Percentiles rank a stretch among this genome's conserved stretches.
Conservation (phyloP, 495 filamentous ascomycete genomes). For the Xylaria curta region DNA sequence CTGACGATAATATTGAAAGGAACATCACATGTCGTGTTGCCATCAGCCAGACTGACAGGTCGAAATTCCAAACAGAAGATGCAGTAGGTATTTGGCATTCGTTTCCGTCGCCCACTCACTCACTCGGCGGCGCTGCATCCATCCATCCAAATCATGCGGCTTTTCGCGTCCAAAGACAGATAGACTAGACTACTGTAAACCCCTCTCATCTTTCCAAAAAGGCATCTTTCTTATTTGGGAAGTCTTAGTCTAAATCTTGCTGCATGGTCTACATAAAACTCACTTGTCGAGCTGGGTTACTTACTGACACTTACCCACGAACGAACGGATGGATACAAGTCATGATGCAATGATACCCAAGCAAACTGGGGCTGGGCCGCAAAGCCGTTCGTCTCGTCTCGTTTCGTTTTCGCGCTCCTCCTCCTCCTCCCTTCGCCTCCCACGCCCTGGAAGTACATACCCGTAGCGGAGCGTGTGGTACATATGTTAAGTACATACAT, state of each 20-base stretch:
- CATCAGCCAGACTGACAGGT: slow-evolving; percentile 2
- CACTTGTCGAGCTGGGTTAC: too few relatives aligned
- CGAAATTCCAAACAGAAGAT: slow-evolving; percentile 4
- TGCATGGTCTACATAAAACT: too few relatives aligned
- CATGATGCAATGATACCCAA: slow-evolving; percentile 23
- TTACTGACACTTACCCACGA: neutral
- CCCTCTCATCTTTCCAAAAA: neutral
- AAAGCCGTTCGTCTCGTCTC: slow-evolving; percentile 18
- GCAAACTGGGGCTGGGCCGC: slow-evolving; percentile 23
- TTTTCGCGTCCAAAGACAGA: neutral
- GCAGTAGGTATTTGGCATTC: neutral
- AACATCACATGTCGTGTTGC: slow-evolving; percentile 1
- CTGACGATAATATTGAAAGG: neutral
- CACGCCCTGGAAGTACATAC: neutral
- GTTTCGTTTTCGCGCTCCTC: too few relatives aligned
- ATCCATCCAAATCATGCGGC: neutral
- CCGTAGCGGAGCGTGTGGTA: neutral
- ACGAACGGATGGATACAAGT: neutral
- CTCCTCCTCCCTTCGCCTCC: too few relatives aligned
- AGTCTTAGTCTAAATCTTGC: neutral
- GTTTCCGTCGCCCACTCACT: neutral
- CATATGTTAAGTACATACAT: neutral
- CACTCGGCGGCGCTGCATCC: neutral
- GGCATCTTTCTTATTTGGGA: neutral
- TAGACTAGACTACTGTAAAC: neutral